Conservation (phyloP, 2,329 filamentous ascomycete species). For the Neurospora crassa region DNA sequence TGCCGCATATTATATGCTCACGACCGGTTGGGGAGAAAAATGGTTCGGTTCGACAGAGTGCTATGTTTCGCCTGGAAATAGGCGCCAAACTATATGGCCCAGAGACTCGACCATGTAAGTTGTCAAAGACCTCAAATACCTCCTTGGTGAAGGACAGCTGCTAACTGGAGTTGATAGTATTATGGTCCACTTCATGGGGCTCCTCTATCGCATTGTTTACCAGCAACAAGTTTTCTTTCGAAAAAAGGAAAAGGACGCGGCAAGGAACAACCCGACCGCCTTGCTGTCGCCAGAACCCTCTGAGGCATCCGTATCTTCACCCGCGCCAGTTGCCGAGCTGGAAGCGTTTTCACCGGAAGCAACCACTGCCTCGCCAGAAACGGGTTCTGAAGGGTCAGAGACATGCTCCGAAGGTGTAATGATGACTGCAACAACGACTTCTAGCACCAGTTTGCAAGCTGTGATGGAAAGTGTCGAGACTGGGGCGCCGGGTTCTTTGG, state of each 20-base stretch:
- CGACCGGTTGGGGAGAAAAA: slow-evolving; percentile 6
- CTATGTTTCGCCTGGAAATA: neutral
- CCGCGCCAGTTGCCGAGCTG: neutral
- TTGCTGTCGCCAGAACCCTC: neutral
- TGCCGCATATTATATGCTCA: slow-evolving; percentile 9
- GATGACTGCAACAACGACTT: neutral
- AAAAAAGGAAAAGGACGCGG: neutral
- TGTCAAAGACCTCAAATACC: neutral
- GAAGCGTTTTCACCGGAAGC: neutral
- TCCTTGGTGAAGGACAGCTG: neutral
- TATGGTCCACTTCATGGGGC: slow-evolving; percentile 6
- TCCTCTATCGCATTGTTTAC: slow-evolving; percentile 2
- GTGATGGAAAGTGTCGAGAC: neutral
- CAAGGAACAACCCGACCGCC: neutral
- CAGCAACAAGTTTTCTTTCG: neutral
- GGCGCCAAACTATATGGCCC: slow-evolving; percentile 9
- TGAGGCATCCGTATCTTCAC: neutral
- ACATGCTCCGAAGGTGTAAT: neutral
- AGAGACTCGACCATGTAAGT: slow-evolving; percentile 13
- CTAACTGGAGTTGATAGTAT: neutral
- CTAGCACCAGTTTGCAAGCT: neutral
- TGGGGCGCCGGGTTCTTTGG: neutral
- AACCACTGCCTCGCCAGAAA: neutral
- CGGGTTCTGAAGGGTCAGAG: neutral
- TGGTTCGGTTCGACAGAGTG: slow-evolving; percentile 11